Conservation (phyloP, 306 rosid genomes). For the Morella rubra region DNA sequence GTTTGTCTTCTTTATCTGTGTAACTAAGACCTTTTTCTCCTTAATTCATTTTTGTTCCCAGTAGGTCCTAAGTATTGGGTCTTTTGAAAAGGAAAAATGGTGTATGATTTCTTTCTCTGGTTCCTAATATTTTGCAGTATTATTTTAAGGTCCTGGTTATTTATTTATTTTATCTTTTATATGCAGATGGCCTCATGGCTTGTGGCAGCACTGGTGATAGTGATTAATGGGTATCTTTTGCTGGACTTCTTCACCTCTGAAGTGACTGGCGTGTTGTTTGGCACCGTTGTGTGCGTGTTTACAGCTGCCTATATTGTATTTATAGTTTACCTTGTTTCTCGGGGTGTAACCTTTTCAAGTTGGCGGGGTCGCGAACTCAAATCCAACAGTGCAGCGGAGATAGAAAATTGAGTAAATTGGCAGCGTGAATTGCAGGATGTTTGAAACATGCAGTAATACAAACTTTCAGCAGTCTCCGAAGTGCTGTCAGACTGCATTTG, state of each 20-base stretch:
- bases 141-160: not conserved
- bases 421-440: not conserved
- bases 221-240: conserved; percentile 86
- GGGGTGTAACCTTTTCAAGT: conserved; percentile 42
- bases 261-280: conserved; percentile 53
- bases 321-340: conserved; percentile 65
- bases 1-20: not conserved
- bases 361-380: conserved; percentile 34
- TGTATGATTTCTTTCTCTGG: not conserved
- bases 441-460: conserved; percentile 4
- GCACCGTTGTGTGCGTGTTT: conserved; percentile 34
- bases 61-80: no score
- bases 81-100: not conserved
- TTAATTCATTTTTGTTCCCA: not conserved
- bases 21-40: not conserved
- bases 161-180: conserved; percentile 16
- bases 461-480: conserved; percentile 18
- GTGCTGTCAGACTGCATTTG: conserved; percentile 17
- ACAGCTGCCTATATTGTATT: conserved; percentile 69
- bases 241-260: conserved; percentile 72
- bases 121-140: not conserved
- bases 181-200: conserved; percentile 70
- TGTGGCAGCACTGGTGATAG: conserved; percentile 92
- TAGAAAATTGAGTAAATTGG: conserved; percentile 38
- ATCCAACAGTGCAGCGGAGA: conserved; percentile 36